Base-by-base conservation (phyloP, 768 basidiomycete species). In the Panaeolus papilionaceus region DNA sequence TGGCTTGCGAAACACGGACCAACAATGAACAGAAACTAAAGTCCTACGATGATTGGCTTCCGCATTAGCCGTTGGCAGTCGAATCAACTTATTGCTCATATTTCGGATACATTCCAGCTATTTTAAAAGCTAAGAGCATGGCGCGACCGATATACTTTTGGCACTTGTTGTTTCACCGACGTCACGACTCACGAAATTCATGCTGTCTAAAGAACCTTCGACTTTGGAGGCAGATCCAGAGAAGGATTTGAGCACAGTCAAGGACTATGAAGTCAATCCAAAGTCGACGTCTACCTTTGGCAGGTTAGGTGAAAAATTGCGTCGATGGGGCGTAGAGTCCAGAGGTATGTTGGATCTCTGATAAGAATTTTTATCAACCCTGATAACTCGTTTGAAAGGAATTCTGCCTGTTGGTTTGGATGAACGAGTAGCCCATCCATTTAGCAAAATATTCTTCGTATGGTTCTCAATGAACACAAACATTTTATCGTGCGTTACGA, bases 381-480 rank as follows among this genome's bases (percentile, higher is more conserved):
- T 58, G 26, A 66, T 12, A 62, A 8, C 10, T 38, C 23, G 28
- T 9, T n/a, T 61, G 14, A 4, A 66, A 84, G 89, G 90, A 0
- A 86, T 87, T 40, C 75, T 82, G 28, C 91, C 91, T 11, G 87
- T 90, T 0, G 80, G 85, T 2, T 68, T 79, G 12, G 85, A 87
- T 51, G 82, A 88, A 65, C 84, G 90, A 44, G 86, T 79, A 7
- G 89, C 90, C 69, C 84, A 81, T 9, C 88, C 88, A 63, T 86
- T 86, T 72, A 85, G 80, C 76, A 91, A 92, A 70, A 83, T 91
- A 33, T 92, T 93, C 80, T 92, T 92, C 77, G 82, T 92, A 9
- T 93, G 89, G 89, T 89, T 93, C 73, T 87, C 91, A 0, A 83
- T 86, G 67, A 92, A 92, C 76, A 80, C 87, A 75, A 92, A 92